Percentiles rank a stretch among this genome's conserved stretches.
Conservation (phyloP, 768 basidiomycete species). For the Cyathus striatus region DNA sequence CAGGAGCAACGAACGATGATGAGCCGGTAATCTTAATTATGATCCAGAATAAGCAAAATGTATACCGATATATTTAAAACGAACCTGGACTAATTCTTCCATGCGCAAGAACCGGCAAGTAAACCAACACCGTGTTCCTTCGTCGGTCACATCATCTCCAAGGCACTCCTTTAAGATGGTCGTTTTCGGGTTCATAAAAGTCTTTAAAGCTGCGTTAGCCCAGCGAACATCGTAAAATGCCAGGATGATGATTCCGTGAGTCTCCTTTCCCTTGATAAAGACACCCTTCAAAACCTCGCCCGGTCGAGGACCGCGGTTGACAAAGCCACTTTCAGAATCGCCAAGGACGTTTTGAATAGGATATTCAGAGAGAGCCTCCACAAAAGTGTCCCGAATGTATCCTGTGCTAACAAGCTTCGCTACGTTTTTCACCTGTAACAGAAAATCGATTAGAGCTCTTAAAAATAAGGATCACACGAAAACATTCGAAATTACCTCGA, state of each 20-base stretch:
- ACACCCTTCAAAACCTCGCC: slow-evolving; percentile 45
- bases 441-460: no score
- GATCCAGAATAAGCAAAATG: slow-evolving; percentile 6
- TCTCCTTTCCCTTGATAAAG: slow-evolving; percentile 42
- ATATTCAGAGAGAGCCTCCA: no score
- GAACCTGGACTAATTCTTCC: slow-evolving; percentile 41
- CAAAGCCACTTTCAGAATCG: no score
- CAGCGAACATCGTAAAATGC: slow-evolving; percentile 60
- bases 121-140: slow-evolving; percentile 20
- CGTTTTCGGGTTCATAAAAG: slow-evolving; percentile 26
- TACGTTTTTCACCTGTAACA: no score
- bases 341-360: no score
- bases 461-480: no score
- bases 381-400: no score
- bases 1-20: slow-evolving; percentile 44
- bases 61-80: slow-evolving; percentile 8
- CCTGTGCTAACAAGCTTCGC: no score
- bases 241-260: slow-evolving; percentile 49
- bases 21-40: slow-evolving; percentile 50
- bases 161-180: slow-evolving; percentile 24
- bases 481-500: no score
- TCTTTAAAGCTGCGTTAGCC: slow-evolving; percentile 38
- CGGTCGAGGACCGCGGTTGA: no score
- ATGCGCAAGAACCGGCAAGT: slow-evolving; percentile 40
- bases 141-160: slow-evolving; percentile 16